A percentile compares a stretch with the other conserved stretches of the same genome.
phyloP scores from a whole-genome alignment of 495 filamentous ascomycete genomes.

The Achaetomiella virescens region DNA sequence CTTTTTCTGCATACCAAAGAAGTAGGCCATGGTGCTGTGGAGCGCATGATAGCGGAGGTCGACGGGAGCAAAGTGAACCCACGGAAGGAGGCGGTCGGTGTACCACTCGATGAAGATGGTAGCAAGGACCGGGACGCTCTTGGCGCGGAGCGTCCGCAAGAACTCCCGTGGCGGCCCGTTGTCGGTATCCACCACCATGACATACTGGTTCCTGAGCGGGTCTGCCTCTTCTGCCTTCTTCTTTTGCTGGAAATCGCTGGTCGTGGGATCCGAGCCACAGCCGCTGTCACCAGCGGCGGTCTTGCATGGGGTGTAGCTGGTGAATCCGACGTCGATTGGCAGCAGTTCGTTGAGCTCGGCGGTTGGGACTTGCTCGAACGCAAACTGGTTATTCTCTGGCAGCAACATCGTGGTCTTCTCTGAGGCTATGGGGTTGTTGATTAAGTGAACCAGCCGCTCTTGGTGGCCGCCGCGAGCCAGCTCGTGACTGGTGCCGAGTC shows the following conservation, averaged over 20 bases:
- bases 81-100: constrained; percentile 61
- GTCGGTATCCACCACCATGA: constrained; percentile 63
- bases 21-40: constrained; percentile 61
- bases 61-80: constrained; percentile 73
- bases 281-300: constrained; percentile 23
- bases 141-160: constrained; percentile 58
- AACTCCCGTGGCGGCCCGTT: constrained; percentile 61
- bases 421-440: constrained; percentile 44
- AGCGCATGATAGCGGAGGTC: constrained; percentile 62
- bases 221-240: constrained; percentile 36
- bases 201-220: constrained; percentile 41
- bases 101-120: constrained; percentile 71
- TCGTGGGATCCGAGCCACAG: background rate
- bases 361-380: constrained; percentile 28
- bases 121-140: constrained; percentile 57
- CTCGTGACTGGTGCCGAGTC: constrained; percentile 27
- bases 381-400: constrained; percentile 28
- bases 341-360: constrained; percentile 32
- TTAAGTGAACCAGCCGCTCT: constrained; percentile 56
- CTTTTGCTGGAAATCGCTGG: background rate
- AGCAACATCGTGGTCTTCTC: constrained; percentile 37
- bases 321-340: constrained; percentile 39
- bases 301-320: constrained; percentile 45
- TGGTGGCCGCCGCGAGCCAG: constrained; percentile 38
- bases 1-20: constrained; percentile 34